Evolutionary conservation across 108 stramenopile genomes (phyloP).

Genomic region (Cyclotella distinguenda): DNA sequence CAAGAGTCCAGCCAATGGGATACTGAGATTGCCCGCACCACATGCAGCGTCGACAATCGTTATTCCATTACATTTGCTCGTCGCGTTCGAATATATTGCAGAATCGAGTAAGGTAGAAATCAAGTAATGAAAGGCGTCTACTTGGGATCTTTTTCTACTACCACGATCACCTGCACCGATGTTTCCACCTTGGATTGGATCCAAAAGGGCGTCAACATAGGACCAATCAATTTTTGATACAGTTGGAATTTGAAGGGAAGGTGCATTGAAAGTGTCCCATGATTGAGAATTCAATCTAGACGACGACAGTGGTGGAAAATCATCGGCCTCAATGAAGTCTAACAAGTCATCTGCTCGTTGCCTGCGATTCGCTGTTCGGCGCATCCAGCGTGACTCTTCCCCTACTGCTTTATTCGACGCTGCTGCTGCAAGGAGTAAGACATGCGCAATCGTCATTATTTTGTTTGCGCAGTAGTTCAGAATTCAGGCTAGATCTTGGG

Average conservation of each 20-base stretch:
- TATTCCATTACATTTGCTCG: not conserved
- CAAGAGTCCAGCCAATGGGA: conserved; percentile 34
- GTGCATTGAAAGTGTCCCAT: not conserved
- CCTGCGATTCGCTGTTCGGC: conserved; percentile 33
- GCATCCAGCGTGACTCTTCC: conserved; percentile 22
- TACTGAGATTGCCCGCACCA: conserved; percentile 39
- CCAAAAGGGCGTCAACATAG: conserved; percentile 10
- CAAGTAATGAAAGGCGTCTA: conserved; percentile 40
- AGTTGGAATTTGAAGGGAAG: conserved; percentile 19
- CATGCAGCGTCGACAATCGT: conserved; percentile 42
- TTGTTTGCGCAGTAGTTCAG: too few relatives aligned
- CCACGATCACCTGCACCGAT: conserved; percentile 13
- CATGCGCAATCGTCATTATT: too few relatives aligned
- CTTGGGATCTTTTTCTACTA: conserved; percentile 28
- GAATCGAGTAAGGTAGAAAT: conserved; percentile 18
- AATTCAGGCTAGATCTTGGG: too few relatives aligned
- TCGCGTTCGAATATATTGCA: not conserved
- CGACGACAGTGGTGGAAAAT: not conserved
- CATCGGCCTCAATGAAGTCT: conserved; percentile 14
- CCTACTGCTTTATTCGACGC: too few relatives aligned
- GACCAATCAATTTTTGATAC: conserved; percentile 29
- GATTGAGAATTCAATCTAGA: not conserved
- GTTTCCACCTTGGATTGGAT: conserved; percentile 43
- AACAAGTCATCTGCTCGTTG: conserved; percentile 32
- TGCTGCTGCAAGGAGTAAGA: too few relatives aligned